phyloP scores from a whole-genome alignment of 129 eudicot species.

The Solidago caesia region DNA sequence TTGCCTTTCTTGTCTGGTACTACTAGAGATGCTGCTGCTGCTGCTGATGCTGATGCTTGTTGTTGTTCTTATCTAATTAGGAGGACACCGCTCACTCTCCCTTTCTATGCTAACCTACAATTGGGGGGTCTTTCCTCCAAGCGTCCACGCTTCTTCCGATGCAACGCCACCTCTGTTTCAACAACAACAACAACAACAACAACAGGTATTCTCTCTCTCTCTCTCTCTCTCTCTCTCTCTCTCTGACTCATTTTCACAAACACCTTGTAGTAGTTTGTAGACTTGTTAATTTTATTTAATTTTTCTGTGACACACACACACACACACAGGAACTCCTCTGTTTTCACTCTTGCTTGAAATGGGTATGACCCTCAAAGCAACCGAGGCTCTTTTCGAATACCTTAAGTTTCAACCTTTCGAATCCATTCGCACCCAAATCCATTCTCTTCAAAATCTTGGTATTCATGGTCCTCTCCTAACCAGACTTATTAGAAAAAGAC shows the following conservation, averaged over 20 bases:
- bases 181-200: conserved; percentile 13
- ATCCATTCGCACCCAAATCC: conserved; percentile 51
- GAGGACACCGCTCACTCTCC: not conserved
- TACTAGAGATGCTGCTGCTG: too few species aligned
- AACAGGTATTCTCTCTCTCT: conserved; percentile 25
- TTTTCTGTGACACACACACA: not conserved
- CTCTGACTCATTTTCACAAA: conserved; percentile 32
- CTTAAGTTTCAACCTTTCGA: conserved; percentile 46
- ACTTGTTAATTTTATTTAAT: not conserved
- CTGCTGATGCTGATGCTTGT: not conserved
- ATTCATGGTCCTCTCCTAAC: conserved; percentile 41
- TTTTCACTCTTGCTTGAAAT: conserved; percentile 56
- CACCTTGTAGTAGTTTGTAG: not conserved
- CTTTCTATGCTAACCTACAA: not conserved
- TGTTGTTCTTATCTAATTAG: too few species aligned
- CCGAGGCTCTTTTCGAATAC: conserved; percentile 37
- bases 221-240: conserved; percentile 26
- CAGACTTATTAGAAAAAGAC: conserved; percentile 51
- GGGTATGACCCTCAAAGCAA: conserved; percentile 57
- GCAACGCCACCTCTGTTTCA: conserved; percentile 16
- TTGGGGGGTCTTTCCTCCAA: not conserved
- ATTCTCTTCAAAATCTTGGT: conserved; percentile 50
- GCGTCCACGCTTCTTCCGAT: conserved; percentile 13
- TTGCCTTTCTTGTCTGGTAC: too few species aligned
- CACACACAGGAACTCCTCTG: conserved; percentile 43